Evolutionary conservation across 2,329 filamentous ascomycete species (phyloP), one percentile per base, ranked within the genome.

Genomic region (Alternaria metachromatica): DNA sequence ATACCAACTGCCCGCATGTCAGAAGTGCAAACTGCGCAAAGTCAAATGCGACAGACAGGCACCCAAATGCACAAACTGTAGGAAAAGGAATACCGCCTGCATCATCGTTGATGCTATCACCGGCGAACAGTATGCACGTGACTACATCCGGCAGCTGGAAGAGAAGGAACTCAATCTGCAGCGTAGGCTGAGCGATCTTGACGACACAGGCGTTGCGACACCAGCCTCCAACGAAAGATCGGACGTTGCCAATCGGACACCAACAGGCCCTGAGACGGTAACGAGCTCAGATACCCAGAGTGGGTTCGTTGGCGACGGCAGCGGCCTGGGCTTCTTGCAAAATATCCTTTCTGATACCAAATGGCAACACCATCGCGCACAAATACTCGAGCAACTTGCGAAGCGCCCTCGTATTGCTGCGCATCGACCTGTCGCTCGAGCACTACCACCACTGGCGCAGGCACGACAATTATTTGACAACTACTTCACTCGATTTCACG

Each of bases 261-360:
- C 54, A 26, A 20, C n/a, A 13, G 54, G 41, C 18, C 6, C 55
- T 46, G 23, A 44, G 23, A 65, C 64, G 5, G 55, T 30, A 23
- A 58, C 50, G 10, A 66, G 55, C 20, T 60, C 25, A 4, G 60
- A n/a, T 13, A 58, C 64, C 9, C 56, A 63, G n/a, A 58, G 49
- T 25, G 60, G 63, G 2, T 70, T 63, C 45, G 67, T 68, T n/a
- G 65, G 65, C 9, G 65, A 70, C 55, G 63, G 67, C 13, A 70
- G 65, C 61, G 63, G 65, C 4, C 41, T 70, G 9, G 67, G 67
- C 12, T 69, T 69, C 43, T 30, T 69, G 15, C 62, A 67, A 18
- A 63, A 43, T 12, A 69, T 68, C 20, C 48, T 68, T 13, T 69
- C 67, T 7, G 60, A 69, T 9, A 44, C 56, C 9, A 68, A 64